phyloP scores from a whole-genome alignment of 257 asterid genomes.

The Sherardia arvensis region DNA sequence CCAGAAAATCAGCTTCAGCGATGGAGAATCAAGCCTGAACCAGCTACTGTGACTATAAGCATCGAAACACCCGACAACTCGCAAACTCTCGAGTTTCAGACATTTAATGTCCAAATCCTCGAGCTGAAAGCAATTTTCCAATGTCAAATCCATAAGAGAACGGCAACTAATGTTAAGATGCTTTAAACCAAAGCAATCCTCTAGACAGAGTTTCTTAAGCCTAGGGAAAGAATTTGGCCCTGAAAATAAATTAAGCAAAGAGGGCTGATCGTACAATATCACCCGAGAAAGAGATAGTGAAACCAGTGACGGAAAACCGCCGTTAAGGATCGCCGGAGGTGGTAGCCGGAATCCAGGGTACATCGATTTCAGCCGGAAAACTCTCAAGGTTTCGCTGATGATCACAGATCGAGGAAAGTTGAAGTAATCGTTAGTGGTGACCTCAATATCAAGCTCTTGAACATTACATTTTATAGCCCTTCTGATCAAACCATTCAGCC shows the following conservation, averaged over 20 bases:
- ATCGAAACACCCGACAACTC: conserved; percentile 48
- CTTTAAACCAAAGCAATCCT: conserved; percentile 44
- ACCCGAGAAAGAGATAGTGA: conserved; percentile 44
- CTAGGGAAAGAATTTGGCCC: conserved; percentile 48
- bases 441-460: conserved; percentile 66
- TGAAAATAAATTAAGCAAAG: conserved; percentile 39
- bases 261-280: conserved; percentile 41
- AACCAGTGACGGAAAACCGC: conserved; percentile 41
- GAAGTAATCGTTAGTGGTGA: conserved; percentile 53
- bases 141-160: conserved; percentile 31
- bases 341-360: conserved; percentile 71
- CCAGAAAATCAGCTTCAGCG: conserved; percentile 39
- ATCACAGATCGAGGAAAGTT: conserved; percentile 56
- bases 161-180: conserved; percentile 47
- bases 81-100: conserved; percentile 33
- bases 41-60: conserved; percentile 24
- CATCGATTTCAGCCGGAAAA: conserved; percentile 45
- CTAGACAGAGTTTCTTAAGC: conserved; percentile 52
- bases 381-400: conserved; percentile 30
- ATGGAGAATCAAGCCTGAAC: conserved; percentile 49
- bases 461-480: conserved; percentile 54
- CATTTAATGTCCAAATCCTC: conserved; percentile 39
- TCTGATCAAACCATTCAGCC: conserved; percentile 41
- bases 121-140: conserved; percentile 46
- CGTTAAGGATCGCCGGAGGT: conserved; percentile 42